Percentiles rank a stretch among this genome's conserved stretches.
Evolutionary conservation across 257 asterid genomes (phyloP).

Genomic region (Cynanchum wilfordii): DNA sequence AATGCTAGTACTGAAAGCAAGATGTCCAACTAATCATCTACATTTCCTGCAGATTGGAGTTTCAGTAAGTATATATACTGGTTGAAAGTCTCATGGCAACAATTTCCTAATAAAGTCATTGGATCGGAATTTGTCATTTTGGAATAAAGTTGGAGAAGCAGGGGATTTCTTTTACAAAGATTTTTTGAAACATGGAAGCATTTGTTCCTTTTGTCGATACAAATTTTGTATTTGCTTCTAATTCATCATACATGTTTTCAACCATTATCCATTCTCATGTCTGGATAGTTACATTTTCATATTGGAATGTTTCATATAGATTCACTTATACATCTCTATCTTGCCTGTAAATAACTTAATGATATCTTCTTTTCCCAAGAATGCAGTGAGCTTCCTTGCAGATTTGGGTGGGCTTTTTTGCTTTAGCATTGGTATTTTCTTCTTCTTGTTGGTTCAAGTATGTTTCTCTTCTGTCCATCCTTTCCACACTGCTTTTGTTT

Average conservation of each 20-base stretch:
- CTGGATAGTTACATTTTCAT: background rate
- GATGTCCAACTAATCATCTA: background rate
- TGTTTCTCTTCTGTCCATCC: conserved; percentile 23
- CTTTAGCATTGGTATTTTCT: conserved; percentile 77
- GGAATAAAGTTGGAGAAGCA: background rate
- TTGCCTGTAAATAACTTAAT: conserved; percentile 25
- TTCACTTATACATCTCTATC: conserved; percentile 6
- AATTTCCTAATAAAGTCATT: background rate
- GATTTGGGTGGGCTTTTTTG: conserved; percentile 96
- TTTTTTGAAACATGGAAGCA: background rate
- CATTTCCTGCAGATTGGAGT: background rate
- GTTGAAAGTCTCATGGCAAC: background rate
- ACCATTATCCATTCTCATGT: background rate
- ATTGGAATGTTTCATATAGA: background rate
- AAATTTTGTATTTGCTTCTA: background rate
- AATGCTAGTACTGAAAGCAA: background rate
- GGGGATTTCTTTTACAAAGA: background rate
- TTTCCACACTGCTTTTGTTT: background rate
- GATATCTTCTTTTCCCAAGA: conserved; percentile 41
- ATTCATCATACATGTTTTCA: background rate
- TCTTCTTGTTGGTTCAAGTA: conserved; percentile 87
- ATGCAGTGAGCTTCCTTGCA: conserved; percentile 98
- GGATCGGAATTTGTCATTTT: background rate
- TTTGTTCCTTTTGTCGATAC: background rate
- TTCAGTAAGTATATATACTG: background rate